A percentile compares a stretch with the other conserved stretches of the same genome.
Conservation (phyloP, 768 basidiomycete genomes). For the Sistotremastrum niveocremeum region DNA sequence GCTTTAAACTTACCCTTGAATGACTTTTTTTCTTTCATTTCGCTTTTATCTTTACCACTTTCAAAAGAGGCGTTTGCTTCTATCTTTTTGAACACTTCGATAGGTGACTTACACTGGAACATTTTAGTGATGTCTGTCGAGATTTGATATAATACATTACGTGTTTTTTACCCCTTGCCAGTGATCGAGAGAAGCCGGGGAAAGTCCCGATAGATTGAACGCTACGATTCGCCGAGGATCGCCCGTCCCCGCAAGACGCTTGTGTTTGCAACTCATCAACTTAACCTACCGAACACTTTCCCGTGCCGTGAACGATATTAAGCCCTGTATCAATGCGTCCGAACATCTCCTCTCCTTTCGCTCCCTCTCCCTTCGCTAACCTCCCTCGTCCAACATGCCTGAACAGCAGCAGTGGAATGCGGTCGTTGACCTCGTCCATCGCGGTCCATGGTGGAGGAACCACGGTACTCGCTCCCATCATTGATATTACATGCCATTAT, state of each 20-base stretch:
- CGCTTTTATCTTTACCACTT: not conserved
- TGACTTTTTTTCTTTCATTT: constrained; percentile 6
- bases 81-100: not conserved
- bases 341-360: not conserved
- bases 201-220: not conserved
- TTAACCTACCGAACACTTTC: not conserved
- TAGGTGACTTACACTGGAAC: not conserved
- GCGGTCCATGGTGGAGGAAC: constrained; percentile 49
- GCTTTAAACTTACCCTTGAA: constrained; percentile 14
- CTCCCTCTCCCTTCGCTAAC: not conserved
- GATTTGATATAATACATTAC: not conserved
- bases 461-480: constrained; percentile 25
- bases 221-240: not conserved
- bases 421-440: constrained; percentile 43
- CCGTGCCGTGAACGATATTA: not conserved
- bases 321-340: not conserved
- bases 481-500: not conserved
- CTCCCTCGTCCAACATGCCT: not conserved
- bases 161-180: not conserved
- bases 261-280: not conserved
- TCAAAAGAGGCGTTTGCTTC: not conserved
- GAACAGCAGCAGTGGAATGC: constrained; percentile 1
- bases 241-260: not conserved
- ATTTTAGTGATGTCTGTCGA: not conserved
- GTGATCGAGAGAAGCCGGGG: not conserved